Percentiles rank a stretch among this genome's conserved stretches.
phyloP scores from a whole-genome alignment of 129 eudicot genomes.

The Solidago caesia region DNA sequence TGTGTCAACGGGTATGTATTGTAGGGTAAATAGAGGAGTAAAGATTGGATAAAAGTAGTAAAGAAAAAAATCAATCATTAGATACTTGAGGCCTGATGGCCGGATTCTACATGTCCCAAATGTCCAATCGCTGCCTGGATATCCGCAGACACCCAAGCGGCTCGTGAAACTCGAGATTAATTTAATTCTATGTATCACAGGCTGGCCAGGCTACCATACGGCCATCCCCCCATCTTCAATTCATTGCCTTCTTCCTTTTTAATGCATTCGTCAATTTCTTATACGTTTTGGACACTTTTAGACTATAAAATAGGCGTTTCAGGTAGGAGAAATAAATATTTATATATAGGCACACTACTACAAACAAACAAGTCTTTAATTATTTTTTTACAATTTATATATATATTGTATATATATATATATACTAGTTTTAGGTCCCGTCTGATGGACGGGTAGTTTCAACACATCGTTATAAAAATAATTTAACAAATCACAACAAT shows the following conservation, averaged over 20 bases:
- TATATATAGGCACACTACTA: too few relatives aligned
- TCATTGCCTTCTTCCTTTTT: neutral
- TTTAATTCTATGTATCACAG: neutral
- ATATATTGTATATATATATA: too few relatives aligned
- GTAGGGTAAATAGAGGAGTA: neutral
- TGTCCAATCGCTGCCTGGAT: conserved; percentile 21
- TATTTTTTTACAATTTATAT: too few relatives aligned
- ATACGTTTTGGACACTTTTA: too few relatives aligned
- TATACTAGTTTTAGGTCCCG: too few relatives aligned
- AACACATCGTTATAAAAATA: too few relatives aligned
- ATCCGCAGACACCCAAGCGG: conserved; percentile 29
- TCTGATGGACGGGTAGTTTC: too few relatives aligned
- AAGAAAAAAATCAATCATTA: conserved; percentile 19
- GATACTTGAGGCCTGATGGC: conserved; percentile 4
- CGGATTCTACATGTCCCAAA: conserved; percentile 8
- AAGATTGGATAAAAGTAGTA: neutral
- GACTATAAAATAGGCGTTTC: too few relatives aligned
- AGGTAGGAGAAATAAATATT: too few relatives aligned
- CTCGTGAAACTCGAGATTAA: conserved; percentile 21
- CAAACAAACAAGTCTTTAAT: too few relatives aligned
- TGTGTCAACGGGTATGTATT: neutral
- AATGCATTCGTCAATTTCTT: too few relatives aligned
- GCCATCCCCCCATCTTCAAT: neutral
- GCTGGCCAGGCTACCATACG: neutral
- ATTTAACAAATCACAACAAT: too few relatives aligned